Evolutionary conservation across 2,329 filamentous ascomycete species (phyloP).

Genomic region (Aspergillus sp.): DNA sequence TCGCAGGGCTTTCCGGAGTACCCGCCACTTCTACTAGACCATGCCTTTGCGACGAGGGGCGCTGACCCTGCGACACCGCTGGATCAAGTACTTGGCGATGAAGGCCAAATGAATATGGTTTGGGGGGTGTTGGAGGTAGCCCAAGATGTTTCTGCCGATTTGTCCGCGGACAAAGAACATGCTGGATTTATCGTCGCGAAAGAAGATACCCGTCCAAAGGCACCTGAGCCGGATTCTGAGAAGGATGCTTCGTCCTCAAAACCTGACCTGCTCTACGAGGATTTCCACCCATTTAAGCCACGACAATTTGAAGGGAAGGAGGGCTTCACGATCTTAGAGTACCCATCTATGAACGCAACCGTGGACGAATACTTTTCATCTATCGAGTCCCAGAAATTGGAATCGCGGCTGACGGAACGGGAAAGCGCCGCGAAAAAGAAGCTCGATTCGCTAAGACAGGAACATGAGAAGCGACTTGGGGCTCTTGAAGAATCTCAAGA

Average conservation of each 20-base stretch:
- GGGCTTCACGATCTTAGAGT: conserved; percentile 67
- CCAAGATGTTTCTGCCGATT: conserved; percentile 64
- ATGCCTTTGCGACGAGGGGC: conserved; percentile 68
- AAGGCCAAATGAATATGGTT: conserved; percentile 64
- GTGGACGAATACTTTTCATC: conserved; percentile 98
- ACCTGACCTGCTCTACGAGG: conserved; percentile 71
- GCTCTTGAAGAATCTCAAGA: conserved; percentile 79
- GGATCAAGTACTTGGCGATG: conserved; percentile 67
- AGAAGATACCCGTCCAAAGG: conserved; percentile 37
- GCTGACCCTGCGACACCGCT: conserved; percentile 70
- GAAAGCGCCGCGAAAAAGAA: conserved; percentile 81
- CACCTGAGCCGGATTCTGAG: conserved; percentile 31
- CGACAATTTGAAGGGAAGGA: conserved; percentile 72
- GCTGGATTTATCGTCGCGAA: conserved; percentile 90
- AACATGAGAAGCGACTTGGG: conserved; percentile 82
- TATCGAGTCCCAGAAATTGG: conserved; percentile 87
- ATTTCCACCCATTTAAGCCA: conserved; percentile 92
- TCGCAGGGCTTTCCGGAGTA: conserved; percentile 84
- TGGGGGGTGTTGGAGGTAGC: conserved; percentile 70
- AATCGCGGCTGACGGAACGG: conserved; percentile 77
- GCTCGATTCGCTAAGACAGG: conserved; percentile 76
- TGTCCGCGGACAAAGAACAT: conserved; percentile 64
- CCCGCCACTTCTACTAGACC: conserved; percentile 83
- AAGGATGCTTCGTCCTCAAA: conserved; percentile 37
- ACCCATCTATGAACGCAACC: conserved; percentile 84